Base-by-base conservation (phyloP, 2,329 filamentous ascomycete species). In the Pleoardoris graminearum region DNA sequence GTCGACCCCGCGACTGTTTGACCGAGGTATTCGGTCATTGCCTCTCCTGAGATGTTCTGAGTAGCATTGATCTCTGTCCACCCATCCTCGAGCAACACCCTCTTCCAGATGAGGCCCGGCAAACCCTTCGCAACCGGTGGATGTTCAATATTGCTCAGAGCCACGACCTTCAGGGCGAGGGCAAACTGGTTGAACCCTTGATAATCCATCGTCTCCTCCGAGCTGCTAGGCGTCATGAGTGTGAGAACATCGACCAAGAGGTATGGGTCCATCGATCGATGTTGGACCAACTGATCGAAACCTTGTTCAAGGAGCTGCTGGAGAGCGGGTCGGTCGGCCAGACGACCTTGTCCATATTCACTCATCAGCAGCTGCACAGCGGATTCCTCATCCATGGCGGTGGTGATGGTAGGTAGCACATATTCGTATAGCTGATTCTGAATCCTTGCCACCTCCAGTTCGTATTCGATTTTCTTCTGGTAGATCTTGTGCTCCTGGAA, bases 11-110 rank as follows among this genome's bases (percentile, higher is more conserved):
- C 78, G 23, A 86, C 80, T 3, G 91, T 96, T 19, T 63, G 50
- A 12, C 63, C 58, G 12, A 95, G 74, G 16, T 83, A 77, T 23
- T 82, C 79, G 48, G 85, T 78, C 23, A 91, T 82, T 56, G 89
- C 82, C 3, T 78, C 75, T 65, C 96, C 91, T 51, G 85, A 84
- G 68, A 89, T 88, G 53, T 87, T 80, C 42, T 87, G 84, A 0
- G 89, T 93, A 60, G 90, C 85, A 67, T 94, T 93, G 67, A 95
- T 82, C 53, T 78, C 79, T 22, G 82, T 78, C 94, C 94, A 99
- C 68, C 97, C 85, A 70, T 97, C 92, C 44, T 86, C 85, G 60
- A 93, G 82, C 65, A 89, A 89, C 55, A 91, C 87, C 48, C 94
- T 85, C 67, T 94, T 88, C 94, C 94, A 99, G 57, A 97, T 89